phyloP scores from a whole-genome alignment of 306 rosid genomes.

The Castanopsis chinensis region DNA sequence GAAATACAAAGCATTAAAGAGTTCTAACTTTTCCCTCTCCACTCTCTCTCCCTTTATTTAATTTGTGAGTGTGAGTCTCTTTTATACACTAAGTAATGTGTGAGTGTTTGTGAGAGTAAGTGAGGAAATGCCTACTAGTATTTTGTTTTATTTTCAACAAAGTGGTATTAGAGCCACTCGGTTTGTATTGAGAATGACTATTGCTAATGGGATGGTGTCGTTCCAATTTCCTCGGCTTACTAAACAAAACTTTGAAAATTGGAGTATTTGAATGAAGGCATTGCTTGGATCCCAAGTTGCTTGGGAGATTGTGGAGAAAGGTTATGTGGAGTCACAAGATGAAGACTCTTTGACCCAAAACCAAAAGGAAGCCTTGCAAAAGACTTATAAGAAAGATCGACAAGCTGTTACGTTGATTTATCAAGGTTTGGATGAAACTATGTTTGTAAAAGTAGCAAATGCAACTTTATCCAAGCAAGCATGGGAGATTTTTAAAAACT shows the following conservation, averaged over 20 bases:
- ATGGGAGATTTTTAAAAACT: neutral
- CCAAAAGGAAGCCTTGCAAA: neutral
- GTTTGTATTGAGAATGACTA: too few relatives aligned
- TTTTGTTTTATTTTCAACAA: too few relatives aligned
- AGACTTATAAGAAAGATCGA: neutral
- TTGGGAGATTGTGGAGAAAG: neutral
- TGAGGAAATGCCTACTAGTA: too few relatives aligned
- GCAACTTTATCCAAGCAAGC: neutral
- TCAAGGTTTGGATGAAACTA: neutral
- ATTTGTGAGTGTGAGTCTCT: too few relatives aligned
- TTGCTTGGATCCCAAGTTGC: neutral
- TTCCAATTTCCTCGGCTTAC: neutral
- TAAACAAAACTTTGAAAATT: neutral
- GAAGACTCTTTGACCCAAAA: neutral
- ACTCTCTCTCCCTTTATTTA: too few relatives aligned
- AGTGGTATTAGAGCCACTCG: too few relatives aligned
- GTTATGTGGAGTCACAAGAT: neutral
- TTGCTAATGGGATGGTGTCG: too few relatives aligned
- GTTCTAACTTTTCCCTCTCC: too few relatives aligned
- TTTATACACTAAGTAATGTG: too few relatives aligned
- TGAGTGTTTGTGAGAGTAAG: too few relatives aligned
- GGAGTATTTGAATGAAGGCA: neutral
- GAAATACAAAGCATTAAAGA: too few relatives aligned
- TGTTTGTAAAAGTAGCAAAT: neutral
- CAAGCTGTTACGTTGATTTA: neutral